These are phyloP conservation scores for Xylaria polymorpha DNA, from an alignment of 2,329 filamentous ascomycete genomes.

Conservation along the genomic window DNA sequence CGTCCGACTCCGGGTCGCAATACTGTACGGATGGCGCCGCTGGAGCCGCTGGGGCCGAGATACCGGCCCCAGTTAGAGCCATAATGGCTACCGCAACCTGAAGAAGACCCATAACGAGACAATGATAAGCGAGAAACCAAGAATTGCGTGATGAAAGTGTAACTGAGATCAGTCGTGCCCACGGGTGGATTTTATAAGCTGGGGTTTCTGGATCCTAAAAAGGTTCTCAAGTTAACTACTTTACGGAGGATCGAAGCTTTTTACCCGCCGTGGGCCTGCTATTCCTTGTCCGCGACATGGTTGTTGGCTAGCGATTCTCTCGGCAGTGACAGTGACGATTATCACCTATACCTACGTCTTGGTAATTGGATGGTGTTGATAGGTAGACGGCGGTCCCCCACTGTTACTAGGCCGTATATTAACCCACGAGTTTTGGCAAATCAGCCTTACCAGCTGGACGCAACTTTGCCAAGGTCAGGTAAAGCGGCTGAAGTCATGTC, in stretches of 20 bases:
- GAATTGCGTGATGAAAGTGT: constrained; percentile 2
- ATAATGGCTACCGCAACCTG: constrained; percentile 21
- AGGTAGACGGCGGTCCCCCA: constrained; percentile 22
- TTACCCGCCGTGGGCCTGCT: constrained; percentile 28
- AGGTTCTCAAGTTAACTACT: neutral
- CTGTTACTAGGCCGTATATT: constrained; percentile 26
- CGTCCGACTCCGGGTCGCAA: constrained; percentile 37
- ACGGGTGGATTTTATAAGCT: constrained; percentile 15
- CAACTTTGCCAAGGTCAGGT: constrained; percentile 33
- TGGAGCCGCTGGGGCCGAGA: constrained; percentile 21
- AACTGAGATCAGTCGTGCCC: neutral
- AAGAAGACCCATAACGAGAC: constrained; percentile 36
- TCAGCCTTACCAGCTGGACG: constrained; percentile 40
- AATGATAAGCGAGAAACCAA: constrained; percentile 10
- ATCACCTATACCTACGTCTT: constrained; percentile 21
- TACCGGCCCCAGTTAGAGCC: constrained; percentile 24
- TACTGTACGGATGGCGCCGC: constrained; percentile 33
- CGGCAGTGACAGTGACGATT: constrained; percentile 30
- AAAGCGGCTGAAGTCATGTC: constrained; percentile 41
- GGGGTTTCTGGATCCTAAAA: neutral
- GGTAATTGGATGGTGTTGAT: constrained; percentile 34
- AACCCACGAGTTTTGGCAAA: constrained; percentile 39
- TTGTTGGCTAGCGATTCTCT: constrained; percentile 12
- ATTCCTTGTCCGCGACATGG: constrained; percentile 10
- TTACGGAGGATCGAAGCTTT: constrained; percentile 22